A percentile compares a stretch with the other conserved stretches of the same genome.
These are phyloP conservation scores for Aspergillus fructus DNA, from an alignment of 2,329 filamentous ascomycete genomes.

Conservation along the genomic window DNA sequence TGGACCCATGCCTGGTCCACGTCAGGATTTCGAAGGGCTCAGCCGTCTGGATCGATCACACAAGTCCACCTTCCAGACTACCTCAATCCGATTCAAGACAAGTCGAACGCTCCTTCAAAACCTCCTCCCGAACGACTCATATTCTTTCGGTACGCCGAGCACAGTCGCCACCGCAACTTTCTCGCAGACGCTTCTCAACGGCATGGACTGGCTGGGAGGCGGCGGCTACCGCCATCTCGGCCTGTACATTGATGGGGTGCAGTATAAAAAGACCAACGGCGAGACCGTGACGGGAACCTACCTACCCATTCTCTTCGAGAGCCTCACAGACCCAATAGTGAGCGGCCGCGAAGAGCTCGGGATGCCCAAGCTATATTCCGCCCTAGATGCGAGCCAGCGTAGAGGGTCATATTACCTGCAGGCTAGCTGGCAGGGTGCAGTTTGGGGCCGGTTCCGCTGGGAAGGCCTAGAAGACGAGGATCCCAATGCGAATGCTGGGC, in stretches of 20 bases:
- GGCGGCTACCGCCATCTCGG: slow-evolving; percentile 59
- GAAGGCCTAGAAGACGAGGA: slow-evolving; percentile 35
- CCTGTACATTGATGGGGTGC: slow-evolving; percentile 62
- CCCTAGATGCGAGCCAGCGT: slow-evolving; percentile 47
- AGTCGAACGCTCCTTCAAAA: slow-evolving; percentile 51
- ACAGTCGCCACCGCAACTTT: slow-evolving; percentile 48
- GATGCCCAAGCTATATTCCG: slow-evolving; percentile 60
- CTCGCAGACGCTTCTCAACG: slow-evolving; percentile 45
- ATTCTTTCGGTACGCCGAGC: slow-evolving; percentile 44
- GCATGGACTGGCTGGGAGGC: slow-evolving; percentile 63
- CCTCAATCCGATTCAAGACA: slow-evolving; percentile 52
- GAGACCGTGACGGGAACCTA: slow-evolving; percentile 52
- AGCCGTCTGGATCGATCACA: slow-evolving; percentile 23
- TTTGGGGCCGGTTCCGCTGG: slow-evolving; percentile 40
- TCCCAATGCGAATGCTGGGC: slow-evolving; percentile 15
- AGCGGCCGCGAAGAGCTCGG: slow-evolving; percentile 62
- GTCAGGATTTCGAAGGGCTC: slow-evolving; percentile 33
- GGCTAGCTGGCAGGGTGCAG: slow-evolving; percentile 45
- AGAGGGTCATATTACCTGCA: slow-evolving; percentile 39
- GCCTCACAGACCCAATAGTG: slow-evolving; percentile 59
- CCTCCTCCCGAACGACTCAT: slow-evolving; percentile 46
- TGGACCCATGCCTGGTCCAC: slow-evolving; percentile 49
- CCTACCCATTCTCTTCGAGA: slow-evolving; percentile 60
- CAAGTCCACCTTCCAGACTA: slow-evolving; percentile 45
- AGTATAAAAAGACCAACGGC: slow-evolving; percentile 54